Base-by-base conservation (phyloP, 176 grass and related monocot species). In the Tillandsia fasciculata region DNA sequence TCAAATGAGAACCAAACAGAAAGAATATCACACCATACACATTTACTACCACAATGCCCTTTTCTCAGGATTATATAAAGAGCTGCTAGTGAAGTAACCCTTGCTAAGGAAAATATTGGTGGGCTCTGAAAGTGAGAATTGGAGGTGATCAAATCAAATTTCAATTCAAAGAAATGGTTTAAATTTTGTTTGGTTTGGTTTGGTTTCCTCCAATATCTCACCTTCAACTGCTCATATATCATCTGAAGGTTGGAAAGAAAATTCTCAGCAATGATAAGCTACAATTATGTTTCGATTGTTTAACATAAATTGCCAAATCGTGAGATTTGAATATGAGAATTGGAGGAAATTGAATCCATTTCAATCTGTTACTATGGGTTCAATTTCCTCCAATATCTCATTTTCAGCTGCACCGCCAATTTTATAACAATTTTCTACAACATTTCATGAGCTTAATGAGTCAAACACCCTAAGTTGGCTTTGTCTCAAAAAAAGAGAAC, bases 311-410 rank as follows among this genome's bases (percentile, higher is more conserved):
- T 61, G 56, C 18, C 13, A n/a, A 2, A 15, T 23, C 56, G 2
- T 29, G 67, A 71, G 78, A 72, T 68, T 59, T 72, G 72, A 77
- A 80, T 56, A 49, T 77, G 85, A 74, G 77, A 54, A 64, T 74
- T 77, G 69, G 77, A 73, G 5, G 72, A 51, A 49, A 70, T 74
- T 65, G 72, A 77, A 77, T 83, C 76, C 72, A 66, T 42, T 26
- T 49, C 28, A 56, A 70, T 48, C 8, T 17, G 27, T 33, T 15
- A 12, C 42, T 52, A 49, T 66, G 72, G 70, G 77, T 83, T 84
- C 79, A 74, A 71, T 80, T 80, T 54, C 77, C 70, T 78, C 70
- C 77, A 71, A 67, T 84, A 69, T 88, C 78, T 80, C 85, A 70
- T 53, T 22, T 83, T 83, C 51, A 53, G 10, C 49, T 77, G 4